Percentiles rank a stretch among this genome's conserved stretches.
Conservation (phyloP, 208 protist species). For the Leptomonas seymouri region DNA sequence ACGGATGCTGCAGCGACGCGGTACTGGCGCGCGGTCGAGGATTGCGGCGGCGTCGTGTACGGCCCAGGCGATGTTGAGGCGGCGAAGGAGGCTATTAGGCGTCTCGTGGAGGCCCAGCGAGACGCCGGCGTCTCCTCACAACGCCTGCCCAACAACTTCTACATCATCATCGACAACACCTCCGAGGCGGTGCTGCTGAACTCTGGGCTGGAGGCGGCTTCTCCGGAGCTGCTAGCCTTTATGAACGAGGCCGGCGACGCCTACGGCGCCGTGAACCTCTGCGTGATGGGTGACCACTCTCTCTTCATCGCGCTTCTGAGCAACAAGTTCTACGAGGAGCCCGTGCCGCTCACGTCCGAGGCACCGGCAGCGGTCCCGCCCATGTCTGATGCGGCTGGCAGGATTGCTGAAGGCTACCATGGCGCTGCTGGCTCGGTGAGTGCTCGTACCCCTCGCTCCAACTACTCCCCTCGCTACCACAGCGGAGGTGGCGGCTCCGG, state of each 20-base stretch:
- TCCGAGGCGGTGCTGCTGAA: constrained; percentile 43
- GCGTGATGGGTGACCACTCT: constrained; percentile 42
- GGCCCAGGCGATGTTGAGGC: constrained; percentile 31
- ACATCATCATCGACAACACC: constrained; percentile 62
- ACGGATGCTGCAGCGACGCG: constrained; percentile 42
- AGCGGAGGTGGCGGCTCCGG: neutral
- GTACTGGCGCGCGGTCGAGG: constrained; percentile 42
- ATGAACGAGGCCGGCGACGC: constrained; percentile 24
- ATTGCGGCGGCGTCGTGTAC: constrained; percentile 42
- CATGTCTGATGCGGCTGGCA: constrained; percentile 1
- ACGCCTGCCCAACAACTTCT: constrained; percentile 40
- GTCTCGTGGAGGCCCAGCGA: constrained; percentile 31
- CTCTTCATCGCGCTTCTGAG: constrained; percentile 53
- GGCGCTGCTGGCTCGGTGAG: neutral
- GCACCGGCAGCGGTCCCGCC: neutral
- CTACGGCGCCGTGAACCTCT: constrained; percentile 30
- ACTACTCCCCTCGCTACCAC: constrained; percentile 17
- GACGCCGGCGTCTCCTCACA: neutral
- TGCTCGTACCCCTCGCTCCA: constrained; percentile 1
- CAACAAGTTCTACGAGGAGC: constrained; percentile 39
- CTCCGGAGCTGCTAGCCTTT: constrained; percentile 39
- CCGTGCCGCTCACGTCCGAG: constrained; percentile 7
- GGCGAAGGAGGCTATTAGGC: constrained; percentile 30
- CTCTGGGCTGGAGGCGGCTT: constrained; percentile 29
- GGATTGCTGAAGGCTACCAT: neutral